Base-by-base conservation (phyloP, 2,329 filamentous ascomycete genomes). In the Neofusicoccum sp. region DNA sequence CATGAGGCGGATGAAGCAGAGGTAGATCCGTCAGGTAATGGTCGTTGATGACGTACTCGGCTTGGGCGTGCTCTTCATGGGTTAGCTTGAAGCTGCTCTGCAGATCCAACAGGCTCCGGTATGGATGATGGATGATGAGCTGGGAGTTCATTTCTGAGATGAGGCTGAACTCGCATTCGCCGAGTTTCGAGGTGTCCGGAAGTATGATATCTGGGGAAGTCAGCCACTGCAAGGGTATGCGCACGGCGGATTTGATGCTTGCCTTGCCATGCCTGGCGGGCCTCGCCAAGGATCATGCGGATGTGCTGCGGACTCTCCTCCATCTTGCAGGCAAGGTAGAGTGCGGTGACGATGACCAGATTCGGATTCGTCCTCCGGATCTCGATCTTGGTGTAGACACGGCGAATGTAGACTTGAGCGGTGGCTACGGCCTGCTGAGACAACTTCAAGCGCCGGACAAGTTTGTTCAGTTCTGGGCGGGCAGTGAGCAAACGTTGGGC, bases 261-360 rank as follows among this genome's bases (percentile, higher is more conserved):
- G n/a, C 61, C 61, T 62, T 62, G 61, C 92, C 92, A 97, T 64
- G 96, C 84, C 64, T 89, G 86, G 37, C 92, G 88, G 3, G 93
- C 92, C 76, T 99, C 95, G 50, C 87, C 89, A 9, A 95, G 89
- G 64, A 99, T 89, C 67, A 96, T 85, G 34, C 95, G 87, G 71
- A 99, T 98, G 76, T 99, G 95, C 76, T 98, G 94, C 2, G 95
- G 95, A 56, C 89, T 93, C 77, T 99, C 95, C 76, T 99, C 95
- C 87, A 96, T 97, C 79, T 99, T 99, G 80, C 93, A 97, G 22
- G 95, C 93, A 39, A 99, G 83, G 76, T 99, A 99, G 65, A 98
- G 85, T 4, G 94, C 91, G 1, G 95, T 98, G n/a, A 93, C 89
- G 67, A 97, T 85, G 64, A 98, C 87, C 39, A 98, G 87, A 73